Base-by-base conservation (phyloP, 1,284 basidiomycete species). In the Schizopora paradoxa region DNA sequence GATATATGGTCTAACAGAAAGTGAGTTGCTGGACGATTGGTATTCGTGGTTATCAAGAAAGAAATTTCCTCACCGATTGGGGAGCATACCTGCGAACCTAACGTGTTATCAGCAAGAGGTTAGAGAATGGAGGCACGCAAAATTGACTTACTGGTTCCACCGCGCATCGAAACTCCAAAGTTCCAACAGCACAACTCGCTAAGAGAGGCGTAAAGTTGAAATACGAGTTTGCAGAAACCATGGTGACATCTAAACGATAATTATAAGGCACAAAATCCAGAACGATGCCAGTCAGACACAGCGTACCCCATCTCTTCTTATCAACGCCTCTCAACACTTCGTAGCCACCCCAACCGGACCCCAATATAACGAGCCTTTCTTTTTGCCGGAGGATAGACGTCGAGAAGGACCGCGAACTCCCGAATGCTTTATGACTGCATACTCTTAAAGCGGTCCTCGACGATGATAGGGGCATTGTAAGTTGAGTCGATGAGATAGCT, bases 301-400 rank as follows among this genome's bases (percentile, higher is more conserved):
- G 66, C 75, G 47, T 41, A 82, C 82, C 70, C 76, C 79, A 85
- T 45, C 73, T 68, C 54, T 77, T 79, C 61, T 81, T 84, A 61
- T 86, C 79, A 1, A 86, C 64, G 3, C 72, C 70, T 41, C 76
- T 66, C 26, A 86, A 68, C 3, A 89, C 65, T 53, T 82, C 81
- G 57, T 89, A 90, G 0, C 88, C 89, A 47, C 83, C 88, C 89
- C 88, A 92, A 18, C 89, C 89, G 6, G 82, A 85, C 1, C 90
- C 89, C 1, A 91, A 68, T 47, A 92, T 82, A n/a, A 91, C 79
- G 19, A 91, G 72, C 26, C 77, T 74, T 51, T 83, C 73, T 55
- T 80, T 83, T 37, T 57, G 57, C 36, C 56, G 56, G 1, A 59
- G 35, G 13, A 57, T 26, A 11, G 70, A 67, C 14, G 63, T 38